Conservation (phyloP, 108 stramenopile genomes). For the Cyclotella choctawhatcheeana region DNA sequence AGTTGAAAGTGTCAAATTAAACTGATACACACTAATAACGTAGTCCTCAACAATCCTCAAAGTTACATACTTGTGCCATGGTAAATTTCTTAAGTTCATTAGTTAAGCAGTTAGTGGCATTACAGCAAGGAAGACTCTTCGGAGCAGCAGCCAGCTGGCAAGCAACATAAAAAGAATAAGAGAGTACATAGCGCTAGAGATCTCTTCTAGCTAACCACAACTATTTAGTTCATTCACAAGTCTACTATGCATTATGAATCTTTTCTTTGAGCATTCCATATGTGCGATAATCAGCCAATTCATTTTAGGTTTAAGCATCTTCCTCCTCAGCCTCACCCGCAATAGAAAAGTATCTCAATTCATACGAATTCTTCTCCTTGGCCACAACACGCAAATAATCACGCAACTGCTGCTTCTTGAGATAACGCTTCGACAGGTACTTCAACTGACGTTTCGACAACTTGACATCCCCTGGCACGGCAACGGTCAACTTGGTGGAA, state of each 20-base stretch:
- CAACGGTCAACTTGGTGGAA: slow-evolving; percentile 90
- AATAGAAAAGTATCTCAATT: slow-evolving; percentile 85
- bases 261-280: neutral
- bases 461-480: slow-evolving; percentile 85
- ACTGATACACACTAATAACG: too few relatives aligned
- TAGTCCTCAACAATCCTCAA: too few relatives aligned
- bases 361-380: slow-evolving; percentile 92
- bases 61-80: too few relatives aligned
- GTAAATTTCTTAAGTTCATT: too few relatives aligned
- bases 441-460: slow-evolving; percentile 99
- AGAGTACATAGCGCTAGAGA: too few relatives aligned
- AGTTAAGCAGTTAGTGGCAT: too few relatives aligned
- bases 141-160: too few relatives aligned
- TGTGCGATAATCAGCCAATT: neutral
- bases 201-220: too few relatives aligned
- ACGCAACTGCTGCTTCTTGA: slow-evolving; percentile 98
- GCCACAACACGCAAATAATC: slow-evolving; percentile 99
- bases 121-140: too few relatives aligned
- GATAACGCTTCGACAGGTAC: slow-evolving; percentile 98
- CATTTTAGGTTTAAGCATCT: slow-evolving; percentile 61
- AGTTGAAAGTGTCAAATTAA: too few relatives aligned
- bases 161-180: too few relatives aligned
- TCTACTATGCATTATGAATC: neutral
- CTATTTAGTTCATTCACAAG: too few relatives aligned
- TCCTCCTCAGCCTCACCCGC: slow-evolving; percentile 78